phyloP scores from a whole-genome alignment of 768 basidiomycete species.

The Hebeloma cylindrosporum region DNA sequence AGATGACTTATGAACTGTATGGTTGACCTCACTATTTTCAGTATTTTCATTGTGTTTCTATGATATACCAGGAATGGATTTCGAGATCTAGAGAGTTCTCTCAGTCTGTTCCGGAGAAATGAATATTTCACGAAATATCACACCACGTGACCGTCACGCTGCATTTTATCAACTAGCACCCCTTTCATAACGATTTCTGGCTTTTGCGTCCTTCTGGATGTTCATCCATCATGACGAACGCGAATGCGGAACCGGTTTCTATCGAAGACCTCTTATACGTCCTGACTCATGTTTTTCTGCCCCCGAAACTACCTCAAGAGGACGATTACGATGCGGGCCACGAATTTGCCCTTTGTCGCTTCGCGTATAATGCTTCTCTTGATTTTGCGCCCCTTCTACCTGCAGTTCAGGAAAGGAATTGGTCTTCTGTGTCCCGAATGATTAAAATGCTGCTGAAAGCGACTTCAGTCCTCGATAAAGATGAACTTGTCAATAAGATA shows the following conservation, averaged over 20 bases:
- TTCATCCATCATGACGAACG: conserved; percentile 11
- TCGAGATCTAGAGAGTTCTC: too few relatives aligned
- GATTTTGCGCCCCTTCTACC: conserved; percentile 18
- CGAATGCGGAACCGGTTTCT: conserved; percentile 1
- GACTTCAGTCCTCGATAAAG: conserved; percentile 5
- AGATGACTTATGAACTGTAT: too few relatives aligned
- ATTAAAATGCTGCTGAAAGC: conserved; percentile 11
- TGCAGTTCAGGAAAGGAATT: conserved; percentile 16
- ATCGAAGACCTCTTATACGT: conserved; percentile 28
- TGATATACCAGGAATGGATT: too few relatives aligned
- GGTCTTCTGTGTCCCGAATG: conserved; percentile 33
- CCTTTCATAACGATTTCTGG: too few relatives aligned
- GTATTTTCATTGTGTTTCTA: too few relatives aligned
- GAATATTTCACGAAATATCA: too few relatives aligned
- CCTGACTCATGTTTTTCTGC: conserved; percentile 40
- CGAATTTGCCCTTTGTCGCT: conserved; percentile 27
- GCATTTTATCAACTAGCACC: too few relatives aligned
- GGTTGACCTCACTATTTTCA: too few relatives aligned
- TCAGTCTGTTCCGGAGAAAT: too few relatives aligned
- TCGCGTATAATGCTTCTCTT: conserved; percentile 18
- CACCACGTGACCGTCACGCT: too few relatives aligned
- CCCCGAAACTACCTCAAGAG: conserved; percentile 38
- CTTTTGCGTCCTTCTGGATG: not conserved
- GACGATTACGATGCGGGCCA: conserved; percentile 28
- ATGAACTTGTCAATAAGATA: not conserved